Base-by-base conservation (phyloP, 768 basidiomycete species). In the Collybia nuda region DNA sequence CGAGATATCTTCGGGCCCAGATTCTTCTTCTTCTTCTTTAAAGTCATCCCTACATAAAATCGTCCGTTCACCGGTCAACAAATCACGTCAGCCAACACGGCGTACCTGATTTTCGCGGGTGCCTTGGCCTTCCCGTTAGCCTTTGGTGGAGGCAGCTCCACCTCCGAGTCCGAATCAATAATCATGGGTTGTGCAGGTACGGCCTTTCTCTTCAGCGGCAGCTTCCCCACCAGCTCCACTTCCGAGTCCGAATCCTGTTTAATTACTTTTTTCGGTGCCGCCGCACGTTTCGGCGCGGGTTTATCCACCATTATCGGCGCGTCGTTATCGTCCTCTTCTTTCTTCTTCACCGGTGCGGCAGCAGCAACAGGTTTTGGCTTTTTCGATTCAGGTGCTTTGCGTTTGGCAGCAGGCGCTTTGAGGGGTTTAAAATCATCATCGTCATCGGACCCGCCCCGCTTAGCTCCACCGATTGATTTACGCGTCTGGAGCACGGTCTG, bases 391-490 rank as follows among this genome's bases (percentile, higher is more conserved):
- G 52, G 66, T 18, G 65, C 65, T 51, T 77, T 79, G 46, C 73
- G 74, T 56, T 74, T 77, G 40, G 61, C 62, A 14, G 67, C 56
- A 15, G 70, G 56, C 5, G 74, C 72, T 57, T 78, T 77, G 59
- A 76, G 70, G 21, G 76, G 75, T 56, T 71, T 69, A 53, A 79
- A 80, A 44, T 79, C 75, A 39, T 78, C 74, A 42, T 76, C 73
- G 53, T 75, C 75, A 12, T 73, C 73, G 8, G 71, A 68, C 17
- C 57, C 67, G 12, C 62, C 58, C 5, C 63, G 56, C 12, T 11
- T 32, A 2, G 32, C 32, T 11, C 62, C 64, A 6, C 73, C 76
- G 50, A 75, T 73, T 15, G 79, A 79, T 59, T 79, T 79, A 51
- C 77, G 74, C 24, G 78, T 79, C 55, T 72, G 68, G 15, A 74